Conservation (phyloP, 2,329 filamentous ascomycete genomes). For the Claviceps citrina region DNA sequence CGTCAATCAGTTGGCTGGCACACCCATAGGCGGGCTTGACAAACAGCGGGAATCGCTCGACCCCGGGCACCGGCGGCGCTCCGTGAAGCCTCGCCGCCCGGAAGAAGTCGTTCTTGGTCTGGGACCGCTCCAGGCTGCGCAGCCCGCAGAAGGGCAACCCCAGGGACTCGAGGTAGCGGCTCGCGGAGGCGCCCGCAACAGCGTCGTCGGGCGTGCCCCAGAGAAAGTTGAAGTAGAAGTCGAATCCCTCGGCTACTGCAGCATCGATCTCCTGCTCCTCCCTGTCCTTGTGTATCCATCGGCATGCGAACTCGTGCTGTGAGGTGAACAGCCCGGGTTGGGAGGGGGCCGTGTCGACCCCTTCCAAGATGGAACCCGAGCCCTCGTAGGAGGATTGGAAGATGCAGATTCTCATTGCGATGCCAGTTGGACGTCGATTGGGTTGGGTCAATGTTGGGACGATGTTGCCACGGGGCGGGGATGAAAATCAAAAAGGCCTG, state of each 20-base stretch:
- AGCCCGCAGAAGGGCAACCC: not conserved
- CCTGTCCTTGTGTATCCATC: not conserved
- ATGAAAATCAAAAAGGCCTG: too few species aligned
- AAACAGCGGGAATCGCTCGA: not conserved
- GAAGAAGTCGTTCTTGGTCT: not conserved
- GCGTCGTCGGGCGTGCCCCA: not conserved
- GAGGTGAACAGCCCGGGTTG: not conserved
- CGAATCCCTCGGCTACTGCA: not conserved
- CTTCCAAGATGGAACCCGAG: not conserved
- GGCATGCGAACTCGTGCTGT: conserved; percentile 1
- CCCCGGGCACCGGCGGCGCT: not conserved
- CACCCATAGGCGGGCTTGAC: not conserved
- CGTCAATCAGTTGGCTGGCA: conserved; percentile 1
- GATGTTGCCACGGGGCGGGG: too few species aligned
- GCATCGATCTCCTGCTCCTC: not conserved
- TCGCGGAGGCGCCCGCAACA: not conserved
- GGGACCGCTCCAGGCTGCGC: not conserved
- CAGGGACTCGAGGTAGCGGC: not conserved
- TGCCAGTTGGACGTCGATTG: not conserved
- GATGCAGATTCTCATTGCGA: not conserved
- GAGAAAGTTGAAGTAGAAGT: conserved; percentile 2
- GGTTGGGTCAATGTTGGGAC: too few species aligned
- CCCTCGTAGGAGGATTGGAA: not conserved
- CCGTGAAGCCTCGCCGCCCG: not conserved
- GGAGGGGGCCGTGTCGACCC: not conserved